Evolutionary conservation across 257 asterid genomes (phyloP).

Genomic region (Jasminum sambac): DNA sequence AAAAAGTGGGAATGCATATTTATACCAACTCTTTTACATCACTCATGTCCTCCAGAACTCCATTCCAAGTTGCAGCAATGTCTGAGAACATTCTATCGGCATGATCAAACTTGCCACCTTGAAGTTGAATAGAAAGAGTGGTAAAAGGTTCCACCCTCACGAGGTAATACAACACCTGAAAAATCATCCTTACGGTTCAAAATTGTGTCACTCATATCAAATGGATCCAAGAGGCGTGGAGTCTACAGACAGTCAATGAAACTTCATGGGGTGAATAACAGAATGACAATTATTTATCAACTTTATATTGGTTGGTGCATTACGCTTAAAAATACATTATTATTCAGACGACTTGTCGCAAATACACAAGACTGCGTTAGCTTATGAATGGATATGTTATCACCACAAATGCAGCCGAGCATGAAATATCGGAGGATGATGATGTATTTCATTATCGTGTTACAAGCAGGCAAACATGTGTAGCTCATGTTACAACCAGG

Average conservation of each 20-base stretch:
- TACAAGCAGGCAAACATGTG: background rate
- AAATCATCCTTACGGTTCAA: slow-evolving; percentile 26
- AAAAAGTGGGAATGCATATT: slow-evolving; percentile 13
- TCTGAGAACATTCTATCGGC: slow-evolving; percentile 98
- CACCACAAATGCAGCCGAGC: slow-evolving; percentile 13
- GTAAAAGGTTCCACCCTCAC: slow-evolving; percentile 94
- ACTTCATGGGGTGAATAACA: slow-evolving; percentile 14
- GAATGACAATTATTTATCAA: slow-evolving; percentile 7
- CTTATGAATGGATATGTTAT: slow-evolving; percentile 16
- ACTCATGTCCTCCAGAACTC: slow-evolving; percentile 99
- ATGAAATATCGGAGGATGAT: slow-evolving; percentile 8
- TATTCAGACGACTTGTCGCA: slow-evolving; percentile 8
- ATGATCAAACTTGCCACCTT: slow-evolving; percentile 98
- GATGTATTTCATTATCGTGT: background rate
- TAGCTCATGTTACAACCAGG: slow-evolving; percentile 7
- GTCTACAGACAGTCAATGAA: background rate
- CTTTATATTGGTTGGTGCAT: slow-evolving; percentile 11
- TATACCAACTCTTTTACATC: slow-evolving; percentile 96
- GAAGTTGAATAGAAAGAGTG: slow-evolving; percentile 92
- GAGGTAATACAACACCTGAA: slow-evolving; percentile 92
- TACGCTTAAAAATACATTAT: background rate
- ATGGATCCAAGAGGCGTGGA: slow-evolving; percentile 1
- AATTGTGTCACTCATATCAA: slow-evolving; percentile 25
- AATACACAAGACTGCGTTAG: slow-evolving; percentile 21
- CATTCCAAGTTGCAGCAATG: slow-evolving; percentile 90